phyloP scores from a whole-genome alignment of 129 eudicot genomes.

The Lactuca saligna region DNA sequence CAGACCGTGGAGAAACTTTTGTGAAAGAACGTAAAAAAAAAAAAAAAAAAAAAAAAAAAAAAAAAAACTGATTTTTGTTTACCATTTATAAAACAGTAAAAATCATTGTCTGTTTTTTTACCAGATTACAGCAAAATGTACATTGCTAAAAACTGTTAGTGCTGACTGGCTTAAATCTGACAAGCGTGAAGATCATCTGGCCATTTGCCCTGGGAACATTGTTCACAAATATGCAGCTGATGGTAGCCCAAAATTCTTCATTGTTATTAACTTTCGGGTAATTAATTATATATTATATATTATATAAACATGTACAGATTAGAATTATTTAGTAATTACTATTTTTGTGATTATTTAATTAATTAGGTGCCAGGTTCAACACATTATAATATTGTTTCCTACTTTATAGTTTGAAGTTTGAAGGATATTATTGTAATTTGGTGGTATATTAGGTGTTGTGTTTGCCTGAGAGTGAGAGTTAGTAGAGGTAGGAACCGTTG shows the following conservation, averaged over 20 bases:
- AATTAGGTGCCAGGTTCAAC: slow-evolving; percentile 63
- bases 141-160: slow-evolving; percentile 55
- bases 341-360: background rate
- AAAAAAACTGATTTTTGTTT: no score
- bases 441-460: no score
- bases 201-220: slow-evolving; percentile 58
- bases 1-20: slow-evolving; percentile 61
- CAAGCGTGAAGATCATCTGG: slow-evolving; percentile 75
- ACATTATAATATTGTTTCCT: slow-evolving; percentile 48
- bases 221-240: slow-evolving; percentile 74
- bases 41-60: no score
- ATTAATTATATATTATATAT: background rate
- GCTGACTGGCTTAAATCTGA: slow-evolving; percentile 67
- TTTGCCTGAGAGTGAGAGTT: no score
- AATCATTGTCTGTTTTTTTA: background rate
- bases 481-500: no score
- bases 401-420: background rate
- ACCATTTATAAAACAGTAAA: background rate
- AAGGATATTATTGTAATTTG: no score
- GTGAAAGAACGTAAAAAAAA: slow-evolving; percentile 67
- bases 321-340: background rate
- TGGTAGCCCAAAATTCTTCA: slow-evolving; percentile 65
- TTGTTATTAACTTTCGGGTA: slow-evolving; percentile 66
- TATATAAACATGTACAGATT: background rate
- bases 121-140: slow-evolving; percentile 55